phyloP scores from a whole-genome alignment of 1,139 yeast species.

The Yamadazyma jaroonii region DNA sequence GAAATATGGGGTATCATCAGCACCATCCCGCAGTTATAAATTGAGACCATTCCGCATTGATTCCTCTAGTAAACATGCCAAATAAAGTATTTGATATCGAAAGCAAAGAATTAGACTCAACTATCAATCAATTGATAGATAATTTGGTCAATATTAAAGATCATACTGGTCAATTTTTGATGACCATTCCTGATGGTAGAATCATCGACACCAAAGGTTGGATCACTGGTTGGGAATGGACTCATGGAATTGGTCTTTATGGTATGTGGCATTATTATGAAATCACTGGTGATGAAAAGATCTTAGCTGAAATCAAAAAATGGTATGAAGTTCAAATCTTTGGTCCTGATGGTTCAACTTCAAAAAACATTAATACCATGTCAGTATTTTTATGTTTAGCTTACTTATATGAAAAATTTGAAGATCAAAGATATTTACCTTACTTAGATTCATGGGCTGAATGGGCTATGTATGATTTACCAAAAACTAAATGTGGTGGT shows the following conservation, averaged over 20 bases:
- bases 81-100: slow-evolving; percentile 13
- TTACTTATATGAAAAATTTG: slow-evolving; percentile 23
- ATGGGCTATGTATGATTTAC: slow-evolving; percentile 30
- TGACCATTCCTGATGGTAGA: slow-evolving; percentile 30
- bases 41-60: background rate
- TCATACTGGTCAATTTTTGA: slow-evolving; percentile 24
- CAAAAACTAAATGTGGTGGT: slow-evolving; percentile 29
- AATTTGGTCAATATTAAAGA: slow-evolving; percentile 22
- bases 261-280: slow-evolving; percentile 35
- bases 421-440: slow-evolving; percentile 20
- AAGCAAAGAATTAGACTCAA: slow-evolving; percentile 12
- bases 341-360: slow-evolving; percentile 27
- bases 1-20: slow-evolving; percentile 3
- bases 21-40: background rate
- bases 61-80: slow-evolving; percentile 13
- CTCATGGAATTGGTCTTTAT: slow-evolving; percentile 30
- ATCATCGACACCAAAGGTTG: slow-evolving; percentile 34
- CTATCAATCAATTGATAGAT: slow-evolving; percentile 15
- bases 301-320: slow-evolving; percentile 20
- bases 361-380: slow-evolving; percentile 33
- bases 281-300: slow-evolving; percentile 19
- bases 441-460: slow-evolving; percentile 33
- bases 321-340: slow-evolving; percentile 28
- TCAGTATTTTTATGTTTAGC: slow-evolving; percentile 30
- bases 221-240: slow-evolving; percentile 38